Percentiles rank a stretch among this genome's conserved stretches.
Conservation (phyloP, 148 eudicot genomes). For the Polygonum aviculare region DNA sequence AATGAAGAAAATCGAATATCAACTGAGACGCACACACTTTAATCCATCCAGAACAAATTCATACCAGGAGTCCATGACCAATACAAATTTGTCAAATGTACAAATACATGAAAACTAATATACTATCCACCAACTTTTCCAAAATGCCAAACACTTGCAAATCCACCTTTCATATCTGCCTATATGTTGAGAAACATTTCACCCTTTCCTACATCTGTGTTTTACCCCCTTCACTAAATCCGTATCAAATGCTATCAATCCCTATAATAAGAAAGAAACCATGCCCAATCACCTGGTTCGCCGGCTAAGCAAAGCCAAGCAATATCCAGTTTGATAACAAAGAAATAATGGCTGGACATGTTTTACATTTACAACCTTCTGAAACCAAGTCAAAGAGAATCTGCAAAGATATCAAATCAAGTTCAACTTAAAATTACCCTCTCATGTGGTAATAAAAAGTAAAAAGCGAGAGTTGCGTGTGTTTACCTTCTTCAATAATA, state of each 20-base stretch:
- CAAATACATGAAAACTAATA: conserved; percentile 1
- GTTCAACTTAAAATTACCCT: not conserved
- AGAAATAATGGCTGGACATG: conserved; percentile 3
- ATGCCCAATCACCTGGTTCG: conserved; percentile 2
- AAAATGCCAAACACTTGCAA: not conserved
- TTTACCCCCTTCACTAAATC: not conserved
- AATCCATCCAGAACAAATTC: not conserved
- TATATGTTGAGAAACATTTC: not conserved
- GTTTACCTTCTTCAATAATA: not conserved
- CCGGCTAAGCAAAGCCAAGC: not conserved
- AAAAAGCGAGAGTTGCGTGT: not conserved
- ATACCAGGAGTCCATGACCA: not conserved
- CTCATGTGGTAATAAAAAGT: not conserved
- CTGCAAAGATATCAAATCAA: not conserved
- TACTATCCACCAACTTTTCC: not conserved
- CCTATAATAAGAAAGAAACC: conserved; percentile 7
- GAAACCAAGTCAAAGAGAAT: not conserved
- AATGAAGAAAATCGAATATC: not conserved
- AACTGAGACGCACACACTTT: not conserved
- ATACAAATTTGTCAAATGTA: conserved; percentile 6
- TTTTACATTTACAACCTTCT: not conserved
- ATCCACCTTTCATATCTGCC: not conserved
- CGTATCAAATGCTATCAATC: conserved; percentile 2
- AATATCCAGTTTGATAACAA: not conserved
- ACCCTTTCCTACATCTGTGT: conserved; percentile 7